Evolutionary conservation across 164 flowering plant species (phyloP).

Genomic region (Chimonanthus praecox): DNA sequence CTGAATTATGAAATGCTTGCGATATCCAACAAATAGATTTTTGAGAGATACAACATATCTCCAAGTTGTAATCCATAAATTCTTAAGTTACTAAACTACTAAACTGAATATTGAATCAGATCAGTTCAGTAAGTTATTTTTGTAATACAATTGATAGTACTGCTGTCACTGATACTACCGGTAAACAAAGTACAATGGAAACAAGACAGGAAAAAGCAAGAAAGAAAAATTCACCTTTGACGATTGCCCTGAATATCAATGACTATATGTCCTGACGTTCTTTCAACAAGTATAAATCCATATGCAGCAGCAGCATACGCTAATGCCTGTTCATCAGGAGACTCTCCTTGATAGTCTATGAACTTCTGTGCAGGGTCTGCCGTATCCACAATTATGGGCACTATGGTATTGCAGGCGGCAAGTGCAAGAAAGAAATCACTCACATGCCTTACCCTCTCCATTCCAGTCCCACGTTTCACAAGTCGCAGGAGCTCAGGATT

Average conservation of each 20-base stretch:
- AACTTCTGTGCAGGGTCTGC: conserved; percentile 48
- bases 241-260: conserved; percentile 42
- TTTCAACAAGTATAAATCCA: conserved; percentile 84
- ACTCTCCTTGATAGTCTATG: conserved; percentile 96
- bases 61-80: no score
- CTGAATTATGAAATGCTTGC: no score
- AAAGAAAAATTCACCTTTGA: conserved; percentile 20
- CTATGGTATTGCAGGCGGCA: conserved; percentile 97
- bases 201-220: conserved; percentile 1
- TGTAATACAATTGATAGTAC: no score
- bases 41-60: no score
- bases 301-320: conserved; percentile 96
- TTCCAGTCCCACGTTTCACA: conserved; percentile 32
- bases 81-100: no score
- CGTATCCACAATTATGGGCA: conserved; percentile 63
- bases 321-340: conserved; percentile 98
- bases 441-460: conserved; percentile 44
- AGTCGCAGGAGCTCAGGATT: conserved; percentile 52
- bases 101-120: no score
- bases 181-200: neutral
- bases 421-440: conserved; percentile 81
- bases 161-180: neutral
- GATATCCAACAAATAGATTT: no score
- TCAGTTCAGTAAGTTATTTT: no score
- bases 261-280: conserved; percentile 91